These are phyloP conservation scores for Carex arenaria DNA, from an alignment of 202 grass and related monocot genomes.

Conservation along the genomic window DNA sequence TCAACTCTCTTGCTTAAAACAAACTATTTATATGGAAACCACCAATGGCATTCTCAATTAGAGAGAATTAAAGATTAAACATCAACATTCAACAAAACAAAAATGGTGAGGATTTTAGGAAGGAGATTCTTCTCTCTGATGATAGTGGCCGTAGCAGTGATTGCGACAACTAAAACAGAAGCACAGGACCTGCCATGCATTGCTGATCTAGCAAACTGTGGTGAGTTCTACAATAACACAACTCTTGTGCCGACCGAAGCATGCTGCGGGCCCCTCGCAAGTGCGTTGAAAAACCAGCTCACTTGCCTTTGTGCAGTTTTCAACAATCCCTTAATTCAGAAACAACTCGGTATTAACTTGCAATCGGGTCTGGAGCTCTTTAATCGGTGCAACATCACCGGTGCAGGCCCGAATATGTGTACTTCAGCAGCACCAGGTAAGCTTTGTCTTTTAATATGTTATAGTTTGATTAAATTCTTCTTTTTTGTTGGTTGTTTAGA, in stretches of 20 bases:
- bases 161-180: not conserved
- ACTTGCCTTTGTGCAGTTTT: constrained; percentile 22
- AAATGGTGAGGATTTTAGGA: constrained; percentile 7
- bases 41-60: not conserved
- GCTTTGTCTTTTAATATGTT: not conserved
- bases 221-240: constrained; percentile 11
- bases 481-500: not conserved
- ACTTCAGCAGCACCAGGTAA: constrained; percentile 16
- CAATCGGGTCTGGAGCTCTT: not conserved
- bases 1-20: not conserved
- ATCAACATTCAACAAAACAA: not conserved
- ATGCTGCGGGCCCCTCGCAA: constrained; percentile 26
- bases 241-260: not conserved
- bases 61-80: not conserved
- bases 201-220: constrained; percentile 4
- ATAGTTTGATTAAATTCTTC: not conserved
- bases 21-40: not conserved
- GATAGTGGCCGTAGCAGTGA: not conserved
- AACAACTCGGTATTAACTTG: not conserved
- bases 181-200: constrained; percentile 21
- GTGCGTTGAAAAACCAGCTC: not conserved
- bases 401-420: not conserved
- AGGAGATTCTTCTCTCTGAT: not conserved
- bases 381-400: constrained; percentile 22
- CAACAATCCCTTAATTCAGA: constrained; percentile 10